Evolutionary conservation across 106 monocot genomes (phyloP).

Genomic region (Dendrobium huoshanense): DNA sequence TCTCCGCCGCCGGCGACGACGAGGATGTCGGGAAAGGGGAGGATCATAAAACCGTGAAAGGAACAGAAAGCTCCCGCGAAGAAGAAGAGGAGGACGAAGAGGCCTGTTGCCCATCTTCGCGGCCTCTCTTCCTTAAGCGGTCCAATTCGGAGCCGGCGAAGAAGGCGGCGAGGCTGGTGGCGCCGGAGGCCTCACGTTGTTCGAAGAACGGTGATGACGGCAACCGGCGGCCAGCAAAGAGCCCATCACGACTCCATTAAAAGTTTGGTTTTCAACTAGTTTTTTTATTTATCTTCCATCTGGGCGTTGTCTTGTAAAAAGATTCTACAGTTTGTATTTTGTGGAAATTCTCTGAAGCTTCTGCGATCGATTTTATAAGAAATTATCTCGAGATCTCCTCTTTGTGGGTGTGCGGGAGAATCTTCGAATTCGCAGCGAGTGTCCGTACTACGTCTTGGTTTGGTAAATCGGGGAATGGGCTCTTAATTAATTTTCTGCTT

Average conservation of each 20-base stretch:
- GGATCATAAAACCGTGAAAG: neutral
- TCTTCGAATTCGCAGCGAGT: neutral
- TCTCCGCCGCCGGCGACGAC: neutral
- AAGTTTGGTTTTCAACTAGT: neutral
- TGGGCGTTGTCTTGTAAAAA: neutral
- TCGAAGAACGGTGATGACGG: neutral
- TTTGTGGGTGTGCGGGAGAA: slow-evolving; percentile 1
- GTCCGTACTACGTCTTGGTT: neutral
- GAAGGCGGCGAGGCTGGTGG: slow-evolving; percentile 19
- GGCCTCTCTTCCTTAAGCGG: slow-evolving; percentile 43
- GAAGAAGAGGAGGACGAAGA: neutral
- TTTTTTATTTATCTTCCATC: neutral
- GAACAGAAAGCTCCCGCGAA: neutral
- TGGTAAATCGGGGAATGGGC: neutral
- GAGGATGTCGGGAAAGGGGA: neutral
- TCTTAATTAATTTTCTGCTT: too few species aligned
- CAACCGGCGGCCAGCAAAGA: neutral
- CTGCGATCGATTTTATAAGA: neutral
- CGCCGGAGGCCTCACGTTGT: slow-evolving; percentile 16
- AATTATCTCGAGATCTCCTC: neutral
- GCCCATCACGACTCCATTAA: neutral
- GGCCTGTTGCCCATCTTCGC: slow-evolving; percentile 9
- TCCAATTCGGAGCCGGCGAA: slow-evolving; percentile 75
- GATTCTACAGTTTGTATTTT: neutral
- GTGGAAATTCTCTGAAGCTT: too few species aligned